Conservation (phyloP, 2,329 filamentous ascomycete species). For the Fusarium udum region DNA sequence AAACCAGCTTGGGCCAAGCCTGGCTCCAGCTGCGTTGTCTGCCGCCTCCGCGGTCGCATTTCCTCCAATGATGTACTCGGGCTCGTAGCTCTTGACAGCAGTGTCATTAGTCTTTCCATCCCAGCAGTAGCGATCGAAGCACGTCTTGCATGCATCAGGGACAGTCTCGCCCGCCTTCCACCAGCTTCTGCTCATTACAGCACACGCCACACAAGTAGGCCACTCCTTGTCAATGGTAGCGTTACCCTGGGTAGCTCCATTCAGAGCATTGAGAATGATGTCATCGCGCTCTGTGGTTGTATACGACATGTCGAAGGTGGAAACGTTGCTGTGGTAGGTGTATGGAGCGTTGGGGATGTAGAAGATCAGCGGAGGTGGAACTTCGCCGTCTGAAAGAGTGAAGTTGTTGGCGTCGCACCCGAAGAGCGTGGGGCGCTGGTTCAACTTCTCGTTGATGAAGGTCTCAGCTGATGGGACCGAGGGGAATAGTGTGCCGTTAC, state of each 20-base stretch:
- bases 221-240: conserved; percentile 77
- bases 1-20: background rate
- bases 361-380: conserved; percentile 74
- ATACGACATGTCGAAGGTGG: conserved; percentile 77
- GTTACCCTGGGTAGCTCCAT: conserved; percentile 85
- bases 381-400: conserved; percentile 51
- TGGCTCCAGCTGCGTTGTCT: background rate
- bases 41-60: conserved; percentile 28
- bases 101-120: conserved; percentile 69
- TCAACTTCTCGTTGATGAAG: conserved; percentile 68
- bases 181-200: conserved; percentile 80
- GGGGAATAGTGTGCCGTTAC: conserved; percentile 66
- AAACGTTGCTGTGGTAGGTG: conserved; percentile 77
- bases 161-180: conserved; percentile 73
- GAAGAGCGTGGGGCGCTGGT: conserved; percentile 71
- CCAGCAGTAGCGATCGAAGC: conserved; percentile 92
- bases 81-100: conserved; percentile 48
- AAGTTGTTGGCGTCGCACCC: conserved; percentile 65
- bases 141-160: conserved; percentile 76
- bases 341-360: conserved; percentile 87
- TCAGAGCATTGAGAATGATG: conserved; percentile 87
- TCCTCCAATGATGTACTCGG: conserved; percentile 38
- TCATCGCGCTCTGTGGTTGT: conserved; percentile 72
- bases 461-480: conserved; percentile 63
- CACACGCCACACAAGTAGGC: conserved; percentile 89